Conservation (phyloP, 352 stramenopile genomes). For the Pseudoperonospora humuli region DNA sequence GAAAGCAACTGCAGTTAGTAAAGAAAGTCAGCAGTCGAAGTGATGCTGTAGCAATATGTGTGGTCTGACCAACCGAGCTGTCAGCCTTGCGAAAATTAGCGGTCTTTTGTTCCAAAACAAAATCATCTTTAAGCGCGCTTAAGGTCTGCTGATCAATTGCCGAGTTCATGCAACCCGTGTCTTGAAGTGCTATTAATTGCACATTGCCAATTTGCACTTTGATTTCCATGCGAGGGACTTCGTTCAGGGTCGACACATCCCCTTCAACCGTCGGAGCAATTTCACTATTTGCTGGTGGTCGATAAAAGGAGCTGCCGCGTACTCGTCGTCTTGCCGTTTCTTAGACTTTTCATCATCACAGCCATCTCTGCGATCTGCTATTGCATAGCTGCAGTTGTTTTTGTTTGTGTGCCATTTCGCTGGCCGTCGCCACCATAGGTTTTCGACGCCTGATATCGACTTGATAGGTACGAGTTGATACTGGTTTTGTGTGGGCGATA, state of each 20-base stretch:
- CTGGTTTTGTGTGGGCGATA: neutral
- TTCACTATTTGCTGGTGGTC: no score
- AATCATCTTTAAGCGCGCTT: neutral
- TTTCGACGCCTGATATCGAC: no score
- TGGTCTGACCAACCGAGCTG: neutral
- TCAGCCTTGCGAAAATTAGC: no score
- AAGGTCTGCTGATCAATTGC: neutral
- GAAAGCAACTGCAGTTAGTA: neutral
- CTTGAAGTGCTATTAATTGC: neutral
- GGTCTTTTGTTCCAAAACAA: neutral
- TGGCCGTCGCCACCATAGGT: no score
- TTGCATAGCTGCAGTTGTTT: neutral
- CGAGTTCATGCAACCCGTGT: conserved; percentile 1
- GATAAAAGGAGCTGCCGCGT: neutral
- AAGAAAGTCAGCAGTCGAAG: neutral
- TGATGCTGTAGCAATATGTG: neutral
- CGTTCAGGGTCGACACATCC: no score
- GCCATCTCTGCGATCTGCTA: neutral
- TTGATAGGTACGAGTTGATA: no score
- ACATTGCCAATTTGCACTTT: neutral
- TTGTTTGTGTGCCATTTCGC: no score
- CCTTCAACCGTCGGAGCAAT: no score
- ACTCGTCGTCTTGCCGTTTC: neutral
- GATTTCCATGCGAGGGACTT: neutral
- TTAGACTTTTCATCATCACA: neutral